Percentiles rank a stretch among this genome's conserved stretches.
phyloP scores from a whole-genome alignment of 31 red algal species.

The Asparagopsis taxiformis region DNA sequence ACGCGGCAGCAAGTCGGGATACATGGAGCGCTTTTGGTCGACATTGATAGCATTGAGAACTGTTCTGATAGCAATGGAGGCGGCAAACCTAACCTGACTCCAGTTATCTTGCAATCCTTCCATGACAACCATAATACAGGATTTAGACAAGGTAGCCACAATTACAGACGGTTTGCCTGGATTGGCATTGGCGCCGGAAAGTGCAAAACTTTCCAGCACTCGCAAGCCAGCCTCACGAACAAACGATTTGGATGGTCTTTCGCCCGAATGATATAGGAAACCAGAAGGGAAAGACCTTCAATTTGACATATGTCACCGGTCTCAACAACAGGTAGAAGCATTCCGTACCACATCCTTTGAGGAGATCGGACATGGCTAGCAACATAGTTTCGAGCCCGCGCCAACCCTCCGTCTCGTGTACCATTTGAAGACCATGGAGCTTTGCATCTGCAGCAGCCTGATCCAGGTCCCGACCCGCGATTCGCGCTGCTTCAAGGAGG shows the following conservation, averaged over 20 bases:
- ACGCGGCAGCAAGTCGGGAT: conserved; percentile 68
- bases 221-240: conserved; percentile 78
- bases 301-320: conserved; percentile 6
- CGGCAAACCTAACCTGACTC: conserved; percentile 92
- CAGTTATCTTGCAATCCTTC: conserved; percentile 92
- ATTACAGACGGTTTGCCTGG: conserved; percentile 9
- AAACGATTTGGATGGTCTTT: conserved; percentile 83
- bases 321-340: conserved; percentile 15
- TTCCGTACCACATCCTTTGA: conserved; percentile 45
- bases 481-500: conserved; percentile 38
- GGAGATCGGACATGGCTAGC: conserved; percentile 31
- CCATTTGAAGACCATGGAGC: conserved; percentile 45
- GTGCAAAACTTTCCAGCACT: conserved; percentile 35
- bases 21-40: conserved; percentile 31
- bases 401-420: conserved; percentile 91
- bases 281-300: conserved; percentile 7
- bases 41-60: conserved; percentile 28
- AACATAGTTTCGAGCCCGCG: conserved; percentile 71
- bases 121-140: conserved; percentile 36
- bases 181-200: conserved; percentile 5
- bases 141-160: conserved; percentile 17
- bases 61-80: conserved; percentile 42
- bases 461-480: conserved; percentile 43
- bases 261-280: conserved; percentile 19
- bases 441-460: conserved; percentile 38